Conservation (phyloP, 2,329 filamentous ascomycete species). For the Rosellinia necatrix region DNA sequence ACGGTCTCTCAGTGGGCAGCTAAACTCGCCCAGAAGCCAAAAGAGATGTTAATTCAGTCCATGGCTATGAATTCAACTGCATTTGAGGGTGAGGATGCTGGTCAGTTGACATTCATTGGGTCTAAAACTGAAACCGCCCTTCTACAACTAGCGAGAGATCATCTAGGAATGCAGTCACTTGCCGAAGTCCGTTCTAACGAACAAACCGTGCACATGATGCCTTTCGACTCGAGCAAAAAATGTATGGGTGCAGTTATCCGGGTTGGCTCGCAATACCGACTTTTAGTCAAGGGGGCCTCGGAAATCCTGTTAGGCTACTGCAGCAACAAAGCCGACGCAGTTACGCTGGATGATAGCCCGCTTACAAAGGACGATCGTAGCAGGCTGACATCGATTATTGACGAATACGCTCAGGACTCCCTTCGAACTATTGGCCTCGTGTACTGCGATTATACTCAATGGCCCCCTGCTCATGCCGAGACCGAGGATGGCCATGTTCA, state of each 20-base stretch:
- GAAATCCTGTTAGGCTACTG: conserved; percentile 58
- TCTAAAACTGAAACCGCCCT: conserved; percentile 63
- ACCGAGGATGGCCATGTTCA: conserved; percentile 65
- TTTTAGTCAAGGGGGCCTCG: conserved; percentile 61
- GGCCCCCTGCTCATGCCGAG: conserved; percentile 70
- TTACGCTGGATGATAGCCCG: conserved; percentile 48
- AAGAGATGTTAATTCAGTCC: conserved; percentile 47
- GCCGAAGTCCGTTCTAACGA: conserved; percentile 52
- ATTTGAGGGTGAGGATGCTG: conserved; percentile 56
- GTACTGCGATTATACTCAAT: conserved; percentile 73
- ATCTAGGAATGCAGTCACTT: conserved; percentile 54
- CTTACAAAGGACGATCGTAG: conserved; percentile 63
- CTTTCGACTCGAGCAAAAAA: conserved; percentile 60
- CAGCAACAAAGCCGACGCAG: conserved; percentile 39
- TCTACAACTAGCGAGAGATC: conserved; percentile 54
- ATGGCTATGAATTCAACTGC: conserved; percentile 63
- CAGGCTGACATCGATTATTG: conserved; percentile 59
- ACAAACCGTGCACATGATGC: conserved; percentile 54
- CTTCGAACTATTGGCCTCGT: conserved; percentile 76
- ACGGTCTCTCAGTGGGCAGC: conserved; percentile 41
- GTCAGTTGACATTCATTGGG: conserved; percentile 53
- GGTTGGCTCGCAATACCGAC: conserved; percentile 51
- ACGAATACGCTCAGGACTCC: conserved; percentile 67
- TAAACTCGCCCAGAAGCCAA: conserved; percentile 36
- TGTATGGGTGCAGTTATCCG: conserved; percentile 61